phyloP scores from a whole-genome alignment of 2,329 filamentous ascomycete species.

The Ophiostoma novo-ulmi region DNA sequence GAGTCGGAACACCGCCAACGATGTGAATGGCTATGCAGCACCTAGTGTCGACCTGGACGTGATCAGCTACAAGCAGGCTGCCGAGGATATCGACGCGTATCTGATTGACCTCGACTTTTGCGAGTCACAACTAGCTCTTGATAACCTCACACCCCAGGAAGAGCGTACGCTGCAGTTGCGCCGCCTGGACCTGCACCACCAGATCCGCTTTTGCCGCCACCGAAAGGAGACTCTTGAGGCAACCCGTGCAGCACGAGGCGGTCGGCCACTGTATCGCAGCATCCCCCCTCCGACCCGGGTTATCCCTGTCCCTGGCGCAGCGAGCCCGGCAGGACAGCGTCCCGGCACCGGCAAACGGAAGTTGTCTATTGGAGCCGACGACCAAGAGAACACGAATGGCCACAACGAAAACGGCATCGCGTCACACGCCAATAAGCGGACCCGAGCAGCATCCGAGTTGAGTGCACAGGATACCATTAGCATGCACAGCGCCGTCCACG shows the following conservation, averaged over 20 bases:
- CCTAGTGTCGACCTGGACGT: constrained; percentile 30
- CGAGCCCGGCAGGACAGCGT: constrained; percentile 1
- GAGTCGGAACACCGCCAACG: neutral
- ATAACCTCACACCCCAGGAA: constrained; percentile 40
- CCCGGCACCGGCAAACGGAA: constrained; percentile 3
- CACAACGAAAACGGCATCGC: neutral
- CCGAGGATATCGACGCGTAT: constrained; percentile 42
- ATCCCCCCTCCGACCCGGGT: constrained; percentile 1
- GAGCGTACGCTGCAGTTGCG: constrained; percentile 41
- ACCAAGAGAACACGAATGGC: neutral
- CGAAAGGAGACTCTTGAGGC: constrained; percentile 37
- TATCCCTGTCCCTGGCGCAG: neutral
- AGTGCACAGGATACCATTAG: constrained; percentile 26
- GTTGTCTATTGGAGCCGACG: neutral
- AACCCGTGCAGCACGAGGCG: constrained; percentile 21
- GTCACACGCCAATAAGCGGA: constrained; percentile 11
- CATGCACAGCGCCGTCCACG: constrained; percentile 16
- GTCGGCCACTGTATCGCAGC: constrained; percentile 20
- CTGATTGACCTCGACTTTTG: constrained; percentile 42
- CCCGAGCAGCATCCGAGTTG: constrained; percentile 20
- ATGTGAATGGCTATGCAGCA: constrained; percentile 20
- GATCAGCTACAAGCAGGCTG: constrained; percentile 36
- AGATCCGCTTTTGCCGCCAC: constrained; percentile 41
- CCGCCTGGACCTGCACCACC: constrained; percentile 41
- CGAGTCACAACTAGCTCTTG: constrained; percentile 33